Evolutionary conservation across 352 stramenopile genomes (phyloP).

Genomic region (Pythium vanterpoolii): DNA sequence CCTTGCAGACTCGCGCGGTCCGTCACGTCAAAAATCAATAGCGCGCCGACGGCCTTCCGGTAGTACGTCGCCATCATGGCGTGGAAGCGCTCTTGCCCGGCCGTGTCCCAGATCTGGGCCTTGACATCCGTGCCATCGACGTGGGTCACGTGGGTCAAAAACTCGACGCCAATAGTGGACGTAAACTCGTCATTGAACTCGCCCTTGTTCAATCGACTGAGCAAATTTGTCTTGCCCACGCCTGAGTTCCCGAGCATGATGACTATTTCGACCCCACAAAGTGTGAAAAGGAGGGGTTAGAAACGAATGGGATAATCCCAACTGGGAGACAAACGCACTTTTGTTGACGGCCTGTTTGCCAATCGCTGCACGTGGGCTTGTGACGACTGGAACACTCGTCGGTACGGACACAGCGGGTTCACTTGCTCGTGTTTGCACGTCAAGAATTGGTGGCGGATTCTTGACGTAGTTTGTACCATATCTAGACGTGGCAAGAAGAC

Average conservation of each 20-base stretch:
- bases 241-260: slow-evolving; percentile 83
- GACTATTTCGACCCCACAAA: slow-evolving; percentile 29
- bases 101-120: slow-evolving; percentile 88
- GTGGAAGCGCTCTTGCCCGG: slow-evolving; percentile 83
- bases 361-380: slow-evolving; percentile 22
- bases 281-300: too few species aligned
- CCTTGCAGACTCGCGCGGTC: slow-evolving; percentile 50
- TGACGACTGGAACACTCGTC: neutral
- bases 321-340: slow-evolving; percentile 31
- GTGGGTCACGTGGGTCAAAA: slow-evolving; percentile 78
- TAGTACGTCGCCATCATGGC: slow-evolving; percentile 90
- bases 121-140: slow-evolving; percentile 72
- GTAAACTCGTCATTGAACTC: slow-evolving; percentile 84
- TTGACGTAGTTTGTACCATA: slow-evolving; percentile 57
- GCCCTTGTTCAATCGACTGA: slow-evolving; percentile 75
- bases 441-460: slow-evolving; percentile 45
- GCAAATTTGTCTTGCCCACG: slow-evolving; percentile 85
- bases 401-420: slow-evolving; percentile 23
- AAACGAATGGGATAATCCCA: neutral
- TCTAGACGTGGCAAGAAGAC: slow-evolving; percentile 21
- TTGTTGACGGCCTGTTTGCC: slow-evolving; percentile 60
- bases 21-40: slow-evolving; percentile 79
- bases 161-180: slow-evolving; percentile 85
- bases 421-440: slow-evolving; percentile 27
- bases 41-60: slow-evolving; percentile 66